Evolutionary conservation across 1,284 basidiomycete species (phyloP), one percentile per base, ranked within the genome.

Genomic region (Ustilago curta): DNA sequence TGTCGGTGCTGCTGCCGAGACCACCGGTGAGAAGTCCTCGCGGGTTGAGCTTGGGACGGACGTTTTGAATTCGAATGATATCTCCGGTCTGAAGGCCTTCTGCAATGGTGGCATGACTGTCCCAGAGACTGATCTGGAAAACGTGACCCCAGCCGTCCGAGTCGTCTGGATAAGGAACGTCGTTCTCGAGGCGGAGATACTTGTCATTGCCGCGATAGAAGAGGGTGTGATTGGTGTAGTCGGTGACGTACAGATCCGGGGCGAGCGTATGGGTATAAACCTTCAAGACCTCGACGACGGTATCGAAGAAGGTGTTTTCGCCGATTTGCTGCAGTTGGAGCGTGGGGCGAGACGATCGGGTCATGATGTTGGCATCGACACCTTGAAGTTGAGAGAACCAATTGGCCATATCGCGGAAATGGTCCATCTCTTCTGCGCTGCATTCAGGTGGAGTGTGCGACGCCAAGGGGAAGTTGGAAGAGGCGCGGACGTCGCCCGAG

Each of bases 191-290:
- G 4, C 40, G 45, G 11, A 73, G 60, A 42, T 75, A 69, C 45
- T 72, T 70, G 65, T 81, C 78, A 57, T 76, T 77, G 25, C 70
- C 72, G 23, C 63, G 59, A 19, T 56, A 75, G 55, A 80, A 76
- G 32, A 67, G 59, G 1, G 61, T n/a, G 51, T 82, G 70, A 12
- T 59, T 51, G 51, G 79, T 78, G 48, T 79, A 82, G 59, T 82
- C 80, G n/a, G 80, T 76, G 32, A 82, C 76, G 63, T 81, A 82
- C 32, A 82, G 52, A 39, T 78, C 76, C 0, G 77, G 79, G 23
- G 77, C 70, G 5, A 60, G 43, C 19, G 77, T 66, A 32, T 65
- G 61, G 11, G 76, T 60, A 31, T 70, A 79, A 47, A 80, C 76
- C 32, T 77, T 77, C 59, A 80, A 57, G 31, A 82, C 69, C 53